Percentiles rank a stretch among this genome's conserved stretches.
Evolutionary conservation across 371 early-diverging fungal species (phyloP).

Genomic region (Apophysomyces elegans): DNA sequence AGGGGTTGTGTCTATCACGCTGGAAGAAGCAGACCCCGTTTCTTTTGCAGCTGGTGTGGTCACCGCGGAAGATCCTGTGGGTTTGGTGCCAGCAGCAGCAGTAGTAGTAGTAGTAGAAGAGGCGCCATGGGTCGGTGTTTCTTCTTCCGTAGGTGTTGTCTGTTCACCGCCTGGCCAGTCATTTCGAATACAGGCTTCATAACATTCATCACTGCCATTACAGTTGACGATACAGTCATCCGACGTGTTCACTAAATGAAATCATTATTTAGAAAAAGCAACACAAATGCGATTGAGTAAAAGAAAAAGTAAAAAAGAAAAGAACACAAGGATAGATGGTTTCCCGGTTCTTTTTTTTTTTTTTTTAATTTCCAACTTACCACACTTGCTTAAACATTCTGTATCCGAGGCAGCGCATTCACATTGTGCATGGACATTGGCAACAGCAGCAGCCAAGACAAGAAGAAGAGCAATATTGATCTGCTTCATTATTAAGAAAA

Average conservation of each 20-base stretch:
- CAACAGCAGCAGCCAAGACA: neutral
- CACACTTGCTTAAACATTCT: neutral
- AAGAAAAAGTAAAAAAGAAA: no score
- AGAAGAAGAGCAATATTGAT: neutral
- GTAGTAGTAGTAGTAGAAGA: no score
- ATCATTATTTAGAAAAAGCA: neutral
- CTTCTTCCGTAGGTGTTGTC: neutral
- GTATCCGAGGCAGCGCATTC: neutral
- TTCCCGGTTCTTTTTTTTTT: no score
- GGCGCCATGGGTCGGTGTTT: no score
- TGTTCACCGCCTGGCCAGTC: neutral
- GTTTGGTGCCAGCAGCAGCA: no score
- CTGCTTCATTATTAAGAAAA: neutral
- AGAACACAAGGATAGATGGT: neutral
- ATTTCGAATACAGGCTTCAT: neutral
- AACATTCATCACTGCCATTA: neutral
- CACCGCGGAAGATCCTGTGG: no score
- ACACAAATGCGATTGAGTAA: neutral
- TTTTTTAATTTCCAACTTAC: neutral
- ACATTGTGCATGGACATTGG: neutral
- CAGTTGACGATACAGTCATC: constrained; percentile 5
- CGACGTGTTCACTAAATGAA: neutral
- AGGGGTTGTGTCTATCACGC: no score
- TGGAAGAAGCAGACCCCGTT: no score
- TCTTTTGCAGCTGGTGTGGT: no score